Evolutionary conservation across 2,329 filamentous ascomycete genomes (phyloP).

Genomic region (Lachnellula subtilissima): DNA sequence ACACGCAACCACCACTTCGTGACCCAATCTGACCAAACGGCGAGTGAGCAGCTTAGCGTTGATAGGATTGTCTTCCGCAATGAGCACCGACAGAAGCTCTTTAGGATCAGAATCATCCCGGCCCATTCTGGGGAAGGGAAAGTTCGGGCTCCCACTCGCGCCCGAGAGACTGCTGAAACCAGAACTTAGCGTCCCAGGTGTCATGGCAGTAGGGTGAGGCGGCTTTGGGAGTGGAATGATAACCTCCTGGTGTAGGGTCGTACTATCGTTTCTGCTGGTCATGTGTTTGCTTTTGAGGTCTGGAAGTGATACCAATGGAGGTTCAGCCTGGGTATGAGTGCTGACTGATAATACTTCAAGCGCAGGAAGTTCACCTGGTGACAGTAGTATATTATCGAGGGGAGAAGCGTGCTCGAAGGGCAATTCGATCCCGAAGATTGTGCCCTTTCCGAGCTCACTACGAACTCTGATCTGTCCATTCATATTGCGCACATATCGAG

Average conservation of each 20-base stretch:
- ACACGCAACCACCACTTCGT: constrained; percentile 65
- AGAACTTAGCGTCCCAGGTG: not conserved
- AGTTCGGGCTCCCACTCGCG: not conserved
- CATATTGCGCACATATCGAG: constrained; percentile 21
- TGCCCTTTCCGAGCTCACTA: constrained; percentile 23
- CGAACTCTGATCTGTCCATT: constrained; percentile 22
- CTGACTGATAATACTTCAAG: not conserved
- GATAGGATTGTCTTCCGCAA: constrained; percentile 78
- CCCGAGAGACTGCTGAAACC: not conserved
- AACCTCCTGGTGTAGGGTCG: not conserved
- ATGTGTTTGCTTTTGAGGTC: not conserved
- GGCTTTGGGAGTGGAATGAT: not conserved
- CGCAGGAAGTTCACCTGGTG: not conserved
- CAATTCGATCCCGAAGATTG: constrained; percentile 22
- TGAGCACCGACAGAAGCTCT: constrained; percentile 46
- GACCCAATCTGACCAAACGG: constrained; percentile 67
- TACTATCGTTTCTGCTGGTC: not conserved
- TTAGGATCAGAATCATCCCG: constrained; percentile 58
- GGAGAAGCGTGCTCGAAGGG: constrained; percentile 16
- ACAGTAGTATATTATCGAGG: not conserved
- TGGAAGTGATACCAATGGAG: not conserved
- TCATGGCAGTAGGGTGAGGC: not conserved
- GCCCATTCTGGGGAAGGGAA: constrained; percentile 43
- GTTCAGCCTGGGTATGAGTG: not conserved
- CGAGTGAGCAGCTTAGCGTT: constrained; percentile 75